Base-by-base conservation (phyloP, 176 grass and related monocot species). In the Urochloa ruziziensis region DNA sequence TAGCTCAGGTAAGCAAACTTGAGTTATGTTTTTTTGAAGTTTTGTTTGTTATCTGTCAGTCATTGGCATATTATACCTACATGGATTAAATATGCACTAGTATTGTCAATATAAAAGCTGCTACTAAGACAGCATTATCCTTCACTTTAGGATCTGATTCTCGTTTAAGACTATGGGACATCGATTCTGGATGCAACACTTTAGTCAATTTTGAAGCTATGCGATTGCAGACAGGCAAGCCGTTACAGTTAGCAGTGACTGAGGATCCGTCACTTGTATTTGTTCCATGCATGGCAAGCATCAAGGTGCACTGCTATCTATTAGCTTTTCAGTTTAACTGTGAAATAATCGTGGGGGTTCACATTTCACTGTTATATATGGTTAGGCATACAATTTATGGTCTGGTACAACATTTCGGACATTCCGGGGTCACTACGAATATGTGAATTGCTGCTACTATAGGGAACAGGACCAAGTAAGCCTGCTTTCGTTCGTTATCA, bases 131-230 rank as follows among this genome's bases (percentile, higher is more conserved):
- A 3, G 32, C 16, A 51, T 51, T 77, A 71, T 77, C 33, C 61
- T 82, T 75, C 57, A 15, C 61, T 91, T 65, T 86, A 98, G 96
- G 96, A 62, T 98, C 96, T 12, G 96, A 98, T 88, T 95, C 96
- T 43, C 93, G 90, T n/a, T 81, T 94, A 88, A 93, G 95, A 48
- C 76, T 98, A 64, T 98, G 95, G 92, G 92, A 98, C 82, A 84
- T 98, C 7, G 92, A 93, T 84, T 98, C 95, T 80, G 95, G 95
- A 34, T 64, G 81, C 62, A 91, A 94, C 81, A 98, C 90, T 70
- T 84, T 93, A 60, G 88, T 94, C 83, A 98, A 93, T 80, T 98
- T 89, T 79, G 95, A 98, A 75, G 84, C 84, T 63, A 94, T 90
- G 92, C 86, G 84, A 32, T 86, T 94, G 59, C 95, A 98, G 47